Evolutionary conservation across 768 basidiomycete genomes (phyloP).

Genomic region (Hirschioporus abietinus): DNA sequence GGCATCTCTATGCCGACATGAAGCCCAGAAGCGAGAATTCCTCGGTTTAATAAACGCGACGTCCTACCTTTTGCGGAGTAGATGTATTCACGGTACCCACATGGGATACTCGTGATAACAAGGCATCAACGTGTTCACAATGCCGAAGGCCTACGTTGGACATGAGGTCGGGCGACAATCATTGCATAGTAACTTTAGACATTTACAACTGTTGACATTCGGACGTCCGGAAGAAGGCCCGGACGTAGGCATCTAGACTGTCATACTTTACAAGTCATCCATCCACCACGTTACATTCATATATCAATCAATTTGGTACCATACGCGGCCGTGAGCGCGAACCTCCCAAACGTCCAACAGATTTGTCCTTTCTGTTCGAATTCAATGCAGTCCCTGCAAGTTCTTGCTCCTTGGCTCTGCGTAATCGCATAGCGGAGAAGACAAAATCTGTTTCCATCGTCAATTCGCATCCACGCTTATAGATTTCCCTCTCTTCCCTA

Average conservation of each 20-base stretch:
- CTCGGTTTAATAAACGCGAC: background rate
- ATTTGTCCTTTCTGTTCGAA: background rate
- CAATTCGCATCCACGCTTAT: constrained; percentile 41
- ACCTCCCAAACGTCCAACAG: background rate
- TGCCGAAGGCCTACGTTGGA: background rate
- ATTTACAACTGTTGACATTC: background rate
- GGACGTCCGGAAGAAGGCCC: background rate
- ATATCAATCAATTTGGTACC: background rate
- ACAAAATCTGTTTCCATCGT: constrained; percentile 65
- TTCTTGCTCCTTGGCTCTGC: constrained; percentile 20
- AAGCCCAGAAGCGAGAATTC: background rate
- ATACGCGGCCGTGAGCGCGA: background rate
- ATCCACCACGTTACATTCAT: background rate
- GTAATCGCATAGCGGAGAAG: constrained; percentile 45
- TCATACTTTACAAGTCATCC: background rate
- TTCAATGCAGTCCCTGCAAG: background rate
- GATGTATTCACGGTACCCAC: background rate
- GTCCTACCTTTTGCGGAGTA: background rate
- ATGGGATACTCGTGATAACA: background rate
- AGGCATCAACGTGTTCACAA: background rate
- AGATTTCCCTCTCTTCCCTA: constrained; percentile 52
- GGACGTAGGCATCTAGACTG: background rate
- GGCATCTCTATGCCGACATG: background rate
- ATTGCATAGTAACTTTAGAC: constrained; percentile 1
- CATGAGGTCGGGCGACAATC: background rate